Evolutionary conservation across 306 rosid species (phyloP), one percentile per base, ranked within the genome.

Genomic region (Castanopsis chinensis): DNA sequence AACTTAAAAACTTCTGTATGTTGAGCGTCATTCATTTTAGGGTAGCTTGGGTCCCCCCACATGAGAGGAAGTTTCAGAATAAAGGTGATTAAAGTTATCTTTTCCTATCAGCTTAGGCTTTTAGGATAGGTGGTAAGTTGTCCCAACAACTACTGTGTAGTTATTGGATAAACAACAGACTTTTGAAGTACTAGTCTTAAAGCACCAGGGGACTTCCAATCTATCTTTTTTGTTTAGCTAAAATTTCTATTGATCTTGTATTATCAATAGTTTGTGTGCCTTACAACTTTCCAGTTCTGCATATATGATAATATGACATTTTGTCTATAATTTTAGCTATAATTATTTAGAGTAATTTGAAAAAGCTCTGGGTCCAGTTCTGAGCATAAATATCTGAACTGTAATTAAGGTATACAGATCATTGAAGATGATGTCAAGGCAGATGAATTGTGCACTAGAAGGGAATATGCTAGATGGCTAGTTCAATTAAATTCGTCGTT

Each of bases 401-500:
- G 75, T 74, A 77, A 78, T 80, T 86, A 82, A 84, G 86, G 83
- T 85, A 32, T 91, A 80, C 91, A 94, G 99, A 90, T 92, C 81
- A 84, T 92, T 85, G 97, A 92, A 74, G 91, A 91, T 58, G 90
- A 91, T 25, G 93, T 84, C 56, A 87, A 89, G 83, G 94, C 91
- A 69, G 82, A 82, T 81, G 97, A 92, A 27, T 81, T 94, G 91
- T 94, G 99, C 78, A 91, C 97, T 68, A 81, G 97, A 90, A 86
- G 99, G 86, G 97, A 92, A 80, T 94, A 87, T 88, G 94, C 93
- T 8, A 90, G 94, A 88, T 92, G 99, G 99, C 89, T 92, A 51
- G 86, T 92, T 90, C 88, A 61, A 71, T 70, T 86, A 82, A 89
- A 86, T 86, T 85, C 90, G 2, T 78, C 83, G 72, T 74, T 92